These are phyloP conservation scores for Lasiosphaeris hirsuta DNA, from an alignment of 495 filamentous ascomycete genomes.

Conservation along the genomic window DNA sequence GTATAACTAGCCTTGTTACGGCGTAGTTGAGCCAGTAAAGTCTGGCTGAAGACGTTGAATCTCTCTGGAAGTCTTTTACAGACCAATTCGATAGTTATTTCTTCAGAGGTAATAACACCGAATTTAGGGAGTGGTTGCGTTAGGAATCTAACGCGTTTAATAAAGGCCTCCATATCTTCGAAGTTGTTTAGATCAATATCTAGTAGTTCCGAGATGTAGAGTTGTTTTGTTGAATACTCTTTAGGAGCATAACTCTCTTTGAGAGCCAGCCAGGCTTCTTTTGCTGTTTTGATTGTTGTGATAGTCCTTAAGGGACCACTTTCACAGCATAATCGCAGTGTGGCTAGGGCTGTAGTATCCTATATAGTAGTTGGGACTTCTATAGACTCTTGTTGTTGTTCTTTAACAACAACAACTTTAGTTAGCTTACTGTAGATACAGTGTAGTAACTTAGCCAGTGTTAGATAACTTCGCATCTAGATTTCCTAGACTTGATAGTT, in stretches of 20 bases:
- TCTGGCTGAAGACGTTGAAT: too few relatives aligned
- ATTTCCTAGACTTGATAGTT: not conserved
- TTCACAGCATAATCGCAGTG: not conserved
- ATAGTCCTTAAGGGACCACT: not conserved
- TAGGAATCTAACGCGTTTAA: not conserved
- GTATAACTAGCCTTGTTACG: not conserved
- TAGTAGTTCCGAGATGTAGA: too few relatives aligned
- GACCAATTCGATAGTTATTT: not conserved
- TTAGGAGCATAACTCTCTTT: too few relatives aligned
- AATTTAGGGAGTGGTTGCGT: not conserved
- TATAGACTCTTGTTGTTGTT: too few relatives aligned
- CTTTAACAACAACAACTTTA: not conserved
- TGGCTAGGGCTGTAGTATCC: not conserved
- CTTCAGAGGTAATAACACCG: not conserved
- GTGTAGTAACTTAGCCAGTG: not conserved
- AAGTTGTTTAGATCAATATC: too few relatives aligned
- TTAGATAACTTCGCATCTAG: not conserved
- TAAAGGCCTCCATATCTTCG: not conserved
- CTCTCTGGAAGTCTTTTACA: not conserved
- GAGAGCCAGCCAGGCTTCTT: too few relatives aligned
- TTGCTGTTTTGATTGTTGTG: too few relatives aligned
- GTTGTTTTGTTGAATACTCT: too few relatives aligned
- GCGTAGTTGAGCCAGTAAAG: too few relatives aligned
- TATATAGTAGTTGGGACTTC: too few relatives aligned
- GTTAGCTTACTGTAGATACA: not conserved